Base-by-base conservation (phyloP, 306 rosid species). In the Aeschynomene evenia region DNA sequence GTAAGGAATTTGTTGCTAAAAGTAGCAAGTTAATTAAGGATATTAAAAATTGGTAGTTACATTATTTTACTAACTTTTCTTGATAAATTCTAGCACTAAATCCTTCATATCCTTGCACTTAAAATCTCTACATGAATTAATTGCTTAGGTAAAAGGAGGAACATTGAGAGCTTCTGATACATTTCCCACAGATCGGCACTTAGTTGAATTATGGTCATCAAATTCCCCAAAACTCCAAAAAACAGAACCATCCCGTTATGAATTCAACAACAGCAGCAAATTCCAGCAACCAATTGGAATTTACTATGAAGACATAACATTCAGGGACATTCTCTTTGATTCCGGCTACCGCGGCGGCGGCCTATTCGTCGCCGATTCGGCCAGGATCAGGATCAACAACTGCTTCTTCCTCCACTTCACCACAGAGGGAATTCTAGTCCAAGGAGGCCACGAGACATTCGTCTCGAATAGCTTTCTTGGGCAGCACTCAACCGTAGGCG, bases 361-460 rank as follows among this genome's bases (percentile, higher is more conserved):
- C 1, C 59, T 87, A 48, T 78, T 69, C 68, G n/a, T 84, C 4
- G 26, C 80, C 0, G 85, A 84, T 70, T 84, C 89, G 0, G 87
- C 77, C 0, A 60, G 92, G 73, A 80, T 76, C 63, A 78, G 92
- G 1, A 84, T 87, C 53, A 72, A 61, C 79, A 78, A 78, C 19
- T 87, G 92, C 60, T 84, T 84, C 82, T 87, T 87, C 66, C 85
- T 82, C 6, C 89, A 83, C 67, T 87, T 87, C 84, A 68, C 84
- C 37, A 87, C 87, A 0, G 64, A 87, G 40, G 89, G 89, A 33
- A 82, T 87, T 24, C 26, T 77, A 6, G 92, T 87, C 4, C 66
- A 82, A 16, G 62, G 67, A 0, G 86, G 92, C n/a, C 92, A 82
- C 1, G 89, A 84, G 39, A 84, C 87, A 34, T 82, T 58, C 81